Conservation (phyloP, 31 red algal species). For the Odonthalia washingtoniensis region DNA sequence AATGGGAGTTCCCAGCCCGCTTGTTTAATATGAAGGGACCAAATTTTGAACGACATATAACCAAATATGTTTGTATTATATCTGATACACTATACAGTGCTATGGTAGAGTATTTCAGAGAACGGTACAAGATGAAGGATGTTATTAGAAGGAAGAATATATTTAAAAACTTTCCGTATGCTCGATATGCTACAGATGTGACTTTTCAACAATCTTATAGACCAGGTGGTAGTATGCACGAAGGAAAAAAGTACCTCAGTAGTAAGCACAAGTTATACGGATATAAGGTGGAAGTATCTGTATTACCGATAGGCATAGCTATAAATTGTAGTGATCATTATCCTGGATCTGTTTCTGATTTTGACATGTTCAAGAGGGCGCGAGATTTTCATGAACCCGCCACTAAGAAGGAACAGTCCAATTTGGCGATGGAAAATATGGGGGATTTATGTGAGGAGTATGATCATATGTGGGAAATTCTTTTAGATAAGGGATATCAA, state of each 20-base stretch:
- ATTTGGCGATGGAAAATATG: neutral
- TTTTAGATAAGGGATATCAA: constrained; percentile 51
- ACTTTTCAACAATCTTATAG: neutral
- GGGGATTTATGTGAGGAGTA: constrained; percentile 20
- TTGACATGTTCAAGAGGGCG: neutral
- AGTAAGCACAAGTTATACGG: constrained; percentile 23
- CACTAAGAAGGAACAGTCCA: neutral
- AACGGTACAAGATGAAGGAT: neutral
- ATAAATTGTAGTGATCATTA: neutral
- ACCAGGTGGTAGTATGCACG: neutral
- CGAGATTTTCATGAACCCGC: neutral
- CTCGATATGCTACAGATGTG: neutral
- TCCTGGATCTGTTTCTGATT: neutral
- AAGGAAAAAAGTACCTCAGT: neutral
- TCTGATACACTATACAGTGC: neutral
- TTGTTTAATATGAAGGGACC: constrained; percentile 2
- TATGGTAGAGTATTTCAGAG: neutral
- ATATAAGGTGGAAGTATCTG: constrained; percentile 24
- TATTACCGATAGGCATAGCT: constrained; percentile 2
- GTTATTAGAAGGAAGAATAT: neutral
- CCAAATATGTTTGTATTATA: neutral
- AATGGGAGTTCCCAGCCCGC: neutral
- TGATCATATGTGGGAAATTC: constrained; percentile 13
- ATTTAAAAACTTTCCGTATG: constrained; percentile 4
- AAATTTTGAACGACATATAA: constrained; percentile 3